These are phyloP conservation scores for Triticum dicoccoides DNA, from an alignment of 176 grass and related monocot genomes.

Conservation along the genomic window DNA sequence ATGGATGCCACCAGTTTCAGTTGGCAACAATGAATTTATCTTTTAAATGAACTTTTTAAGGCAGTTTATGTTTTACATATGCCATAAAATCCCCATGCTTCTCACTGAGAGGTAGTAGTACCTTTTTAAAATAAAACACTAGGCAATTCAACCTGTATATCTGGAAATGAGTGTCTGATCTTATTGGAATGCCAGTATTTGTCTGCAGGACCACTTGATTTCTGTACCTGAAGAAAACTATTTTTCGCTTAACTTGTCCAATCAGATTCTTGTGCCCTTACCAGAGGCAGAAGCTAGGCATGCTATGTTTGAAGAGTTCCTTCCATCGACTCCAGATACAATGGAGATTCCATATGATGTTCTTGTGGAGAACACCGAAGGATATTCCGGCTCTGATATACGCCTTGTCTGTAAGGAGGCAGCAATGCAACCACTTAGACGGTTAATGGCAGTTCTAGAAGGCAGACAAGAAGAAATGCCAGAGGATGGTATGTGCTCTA, in stretches of 20 bases:
- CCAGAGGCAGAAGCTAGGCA: constrained; percentile 85
- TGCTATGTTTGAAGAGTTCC: constrained; percentile 86
- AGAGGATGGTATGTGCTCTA: constrained; percentile 68
- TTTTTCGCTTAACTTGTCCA: constrained; percentile 27
- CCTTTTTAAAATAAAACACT: background rate
- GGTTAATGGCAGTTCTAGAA: constrained; percentile 75
- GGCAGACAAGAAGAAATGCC: constrained; percentile 43
- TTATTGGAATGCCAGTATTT: background rate
- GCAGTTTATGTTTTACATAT: background rate
- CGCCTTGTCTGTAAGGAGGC: constrained; percentile 91
- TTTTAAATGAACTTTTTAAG: constrained; percentile 3
- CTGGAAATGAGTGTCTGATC: background rate
- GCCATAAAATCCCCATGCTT: background rate
- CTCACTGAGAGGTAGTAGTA: background rate
- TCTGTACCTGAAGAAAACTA: background rate
- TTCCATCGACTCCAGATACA: constrained; percentile 45
- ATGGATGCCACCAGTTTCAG: background rate
- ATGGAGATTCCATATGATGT: constrained; percentile 62
- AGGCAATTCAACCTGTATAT: background rate
- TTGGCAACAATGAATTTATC: background rate
- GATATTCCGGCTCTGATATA: constrained; percentile 95
- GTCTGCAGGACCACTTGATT: background rate
- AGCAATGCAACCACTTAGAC: constrained; percentile 91
- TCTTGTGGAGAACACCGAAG: constrained; percentile 80
- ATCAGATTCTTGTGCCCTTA: constrained; percentile 92